Conservation (phyloP, 2,329 filamentous ascomycete genomes). For the Penicillium sclerotigenum region DNA sequence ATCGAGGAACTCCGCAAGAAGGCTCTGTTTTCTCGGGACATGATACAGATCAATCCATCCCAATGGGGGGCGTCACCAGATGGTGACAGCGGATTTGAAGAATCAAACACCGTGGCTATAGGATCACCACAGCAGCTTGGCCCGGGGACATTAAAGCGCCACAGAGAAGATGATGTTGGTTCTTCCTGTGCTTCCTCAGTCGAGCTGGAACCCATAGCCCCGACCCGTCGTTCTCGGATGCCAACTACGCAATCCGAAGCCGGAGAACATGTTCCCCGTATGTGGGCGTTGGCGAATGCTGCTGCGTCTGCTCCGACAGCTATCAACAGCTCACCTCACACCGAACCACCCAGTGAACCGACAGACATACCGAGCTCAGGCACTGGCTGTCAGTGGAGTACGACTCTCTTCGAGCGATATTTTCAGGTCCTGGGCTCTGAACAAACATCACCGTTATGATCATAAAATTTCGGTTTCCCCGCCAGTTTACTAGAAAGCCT, state of each 20-base stretch:
- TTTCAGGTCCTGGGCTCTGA: conserved; percentile 11
- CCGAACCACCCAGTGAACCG: background rate
- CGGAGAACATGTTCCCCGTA: background rate
- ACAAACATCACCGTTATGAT: background rate
- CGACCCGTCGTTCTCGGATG: background rate
- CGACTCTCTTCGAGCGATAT: conserved; percentile 14
- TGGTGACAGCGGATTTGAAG: background rate
- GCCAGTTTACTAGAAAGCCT: background rate
- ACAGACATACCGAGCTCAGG: conserved; percentile 14
- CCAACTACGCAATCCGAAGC: background rate
- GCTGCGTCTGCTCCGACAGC: background rate
- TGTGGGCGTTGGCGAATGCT: background rate
- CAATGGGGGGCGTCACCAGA: background rate
- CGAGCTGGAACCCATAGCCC: background rate
- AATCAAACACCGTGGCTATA: background rate
- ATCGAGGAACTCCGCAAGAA: background rate
- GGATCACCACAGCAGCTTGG: background rate
- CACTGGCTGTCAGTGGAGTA: conserved; percentile 21
- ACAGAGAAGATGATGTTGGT: background rate
- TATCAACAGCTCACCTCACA: background rate
- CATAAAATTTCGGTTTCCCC: background rate
- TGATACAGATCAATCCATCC: background rate
- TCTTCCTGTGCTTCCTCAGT: background rate
- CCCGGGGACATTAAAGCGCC: background rate
- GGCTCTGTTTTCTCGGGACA: background rate